A percentile compares a stretch with the other conserved stretches of the same genome.
Evolutionary conservation across 2,329 filamentous ascomycete species (phyloP).

Genomic region (Cercospora zeina): DNA sequence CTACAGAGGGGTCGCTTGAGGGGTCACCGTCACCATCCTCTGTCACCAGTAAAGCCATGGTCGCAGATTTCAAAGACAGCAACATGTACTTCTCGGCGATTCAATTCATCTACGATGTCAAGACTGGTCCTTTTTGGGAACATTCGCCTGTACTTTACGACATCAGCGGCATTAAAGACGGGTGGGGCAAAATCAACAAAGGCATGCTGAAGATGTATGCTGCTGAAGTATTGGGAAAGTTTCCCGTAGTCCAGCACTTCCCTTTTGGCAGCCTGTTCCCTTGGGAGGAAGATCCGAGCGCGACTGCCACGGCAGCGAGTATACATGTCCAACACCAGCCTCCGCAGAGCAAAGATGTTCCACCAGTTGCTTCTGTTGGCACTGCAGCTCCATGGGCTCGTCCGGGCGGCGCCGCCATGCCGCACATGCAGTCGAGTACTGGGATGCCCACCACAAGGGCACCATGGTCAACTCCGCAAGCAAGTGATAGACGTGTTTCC

Average conservation of each 20-base stretch:
- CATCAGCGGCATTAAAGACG: conserved; percentile 79
- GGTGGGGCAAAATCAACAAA: conserved; percentile 97
- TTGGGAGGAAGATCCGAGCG: conserved; percentile 50
- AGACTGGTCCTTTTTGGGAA: conserved; percentile 90
- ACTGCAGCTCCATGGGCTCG: conserved; percentile 37
- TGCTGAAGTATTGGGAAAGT: conserved; percentile 92
- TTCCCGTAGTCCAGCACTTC: conserved; percentile 96
- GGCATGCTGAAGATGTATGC: conserved; percentile 99
- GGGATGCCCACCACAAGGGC: conserved; percentile 37
- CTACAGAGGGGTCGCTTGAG: conserved; percentile 73
- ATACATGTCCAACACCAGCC: conserved; percentile 40
- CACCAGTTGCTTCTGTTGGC: conserved; percentile 23
- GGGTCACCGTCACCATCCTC: conserved; percentile 67
- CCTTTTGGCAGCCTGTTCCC: conserved; percentile 53
- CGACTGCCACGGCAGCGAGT: conserved; percentile 32
- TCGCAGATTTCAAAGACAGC: conserved; percentile 44
- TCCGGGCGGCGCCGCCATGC: conserved; percentile 21
- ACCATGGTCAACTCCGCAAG: conserved; percentile 29
- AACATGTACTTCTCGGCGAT: conserved; percentile 91
- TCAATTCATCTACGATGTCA: conserved; percentile 96
- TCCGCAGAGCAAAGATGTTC: conserved; percentile 30
- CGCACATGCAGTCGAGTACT: conserved; percentile 33
- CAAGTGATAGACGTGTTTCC: neutral
- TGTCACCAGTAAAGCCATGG: conserved; percentile 53
- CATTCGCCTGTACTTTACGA: conserved; percentile 94